These are phyloP conservation scores for Daldinia sp. DNA, from an alignment of 2,329 filamentous ascomycete species.

Conservation along the genomic window DNA sequence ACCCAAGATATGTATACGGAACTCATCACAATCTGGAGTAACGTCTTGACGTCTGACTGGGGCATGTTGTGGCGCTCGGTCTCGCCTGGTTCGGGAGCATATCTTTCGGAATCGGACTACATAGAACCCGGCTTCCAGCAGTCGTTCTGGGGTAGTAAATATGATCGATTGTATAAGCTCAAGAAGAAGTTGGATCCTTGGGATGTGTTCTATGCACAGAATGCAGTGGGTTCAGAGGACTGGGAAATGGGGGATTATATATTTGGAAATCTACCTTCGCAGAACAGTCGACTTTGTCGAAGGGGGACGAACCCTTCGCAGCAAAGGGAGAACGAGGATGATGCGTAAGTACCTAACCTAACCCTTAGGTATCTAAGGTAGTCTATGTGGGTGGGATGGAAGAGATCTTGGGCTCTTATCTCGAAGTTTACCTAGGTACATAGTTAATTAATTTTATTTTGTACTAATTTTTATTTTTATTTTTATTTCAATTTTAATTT, in stretches of 20 bases:
- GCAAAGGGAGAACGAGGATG: not conserved
- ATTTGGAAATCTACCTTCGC: constrained; percentile 47
- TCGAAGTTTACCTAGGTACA: not conserved
- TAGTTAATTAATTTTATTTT: too few relatives aligned
- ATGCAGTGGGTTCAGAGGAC: constrained; percentile 55
- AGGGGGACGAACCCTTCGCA: constrained; percentile 35
- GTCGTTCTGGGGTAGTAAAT: constrained; percentile 55
- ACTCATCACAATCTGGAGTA: constrained; percentile 46
- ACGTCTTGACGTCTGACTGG: constrained; percentile 46
- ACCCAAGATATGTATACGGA: constrained; percentile 45
- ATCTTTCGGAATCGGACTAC: constrained; percentile 53
- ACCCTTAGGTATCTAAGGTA: too few relatives aligned
- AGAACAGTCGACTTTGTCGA: constrained; percentile 47
- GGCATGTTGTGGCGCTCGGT: constrained; percentile 41
- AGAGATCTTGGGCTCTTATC: not conserved
- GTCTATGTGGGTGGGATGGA: not conserved
- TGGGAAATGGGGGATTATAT: constrained; percentile 51
- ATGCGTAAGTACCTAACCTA: not conserved
- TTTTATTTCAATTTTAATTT: too few relatives aligned
- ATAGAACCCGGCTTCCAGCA: constrained; percentile 54
- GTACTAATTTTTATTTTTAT: too few relatives aligned
- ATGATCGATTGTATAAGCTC: constrained; percentile 51
- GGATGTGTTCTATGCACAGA: constrained; percentile 53
- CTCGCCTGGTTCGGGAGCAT: constrained; percentile 46
- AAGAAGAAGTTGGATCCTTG: constrained; percentile 55